Conservation (phyloP, 257 asterid species). For the Cynanchum wilfordii region DNA sequence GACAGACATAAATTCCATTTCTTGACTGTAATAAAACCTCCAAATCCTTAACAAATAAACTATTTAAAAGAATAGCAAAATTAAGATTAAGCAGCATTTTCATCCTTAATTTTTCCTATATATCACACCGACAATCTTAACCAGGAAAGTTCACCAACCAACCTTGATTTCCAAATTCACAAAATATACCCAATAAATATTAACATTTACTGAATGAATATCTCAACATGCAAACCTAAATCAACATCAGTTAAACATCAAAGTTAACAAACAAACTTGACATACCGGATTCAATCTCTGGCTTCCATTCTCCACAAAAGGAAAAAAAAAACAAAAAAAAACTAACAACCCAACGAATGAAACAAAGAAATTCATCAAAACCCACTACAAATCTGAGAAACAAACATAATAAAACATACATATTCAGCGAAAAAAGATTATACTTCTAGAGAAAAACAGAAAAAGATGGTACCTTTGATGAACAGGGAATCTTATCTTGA, state of each 20-base stretch:
- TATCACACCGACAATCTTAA: neutral
- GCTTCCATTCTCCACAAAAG: neutral
- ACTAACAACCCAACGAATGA: neutral
- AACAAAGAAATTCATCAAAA: neutral
- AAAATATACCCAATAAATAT: neutral
- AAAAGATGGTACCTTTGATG: constrained; percentile 16
- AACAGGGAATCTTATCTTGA: constrained; percentile 17
- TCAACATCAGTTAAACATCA: neutral
- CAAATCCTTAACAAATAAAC: neutral
- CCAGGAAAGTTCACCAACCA: neutral
- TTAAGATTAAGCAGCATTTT: neutral
- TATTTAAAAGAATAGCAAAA: neutral
- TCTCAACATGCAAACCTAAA: neutral
- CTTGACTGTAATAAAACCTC: neutral
- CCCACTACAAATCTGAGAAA: constrained; percentile 1
- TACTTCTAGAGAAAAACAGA: neutral
- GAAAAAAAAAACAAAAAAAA: neutral
- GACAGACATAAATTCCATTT: neutral
- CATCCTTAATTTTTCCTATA: neutral
- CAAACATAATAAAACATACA: neutral
- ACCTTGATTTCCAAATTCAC: neutral
- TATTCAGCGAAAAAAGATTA: neutral
- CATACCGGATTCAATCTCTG: neutral
- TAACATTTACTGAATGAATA: neutral
- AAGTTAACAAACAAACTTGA: neutral